Evolutionary conservation across 2,329 filamentous ascomycete genomes (phyloP).

Genomic region (Verticillium alfalfae): DNA sequence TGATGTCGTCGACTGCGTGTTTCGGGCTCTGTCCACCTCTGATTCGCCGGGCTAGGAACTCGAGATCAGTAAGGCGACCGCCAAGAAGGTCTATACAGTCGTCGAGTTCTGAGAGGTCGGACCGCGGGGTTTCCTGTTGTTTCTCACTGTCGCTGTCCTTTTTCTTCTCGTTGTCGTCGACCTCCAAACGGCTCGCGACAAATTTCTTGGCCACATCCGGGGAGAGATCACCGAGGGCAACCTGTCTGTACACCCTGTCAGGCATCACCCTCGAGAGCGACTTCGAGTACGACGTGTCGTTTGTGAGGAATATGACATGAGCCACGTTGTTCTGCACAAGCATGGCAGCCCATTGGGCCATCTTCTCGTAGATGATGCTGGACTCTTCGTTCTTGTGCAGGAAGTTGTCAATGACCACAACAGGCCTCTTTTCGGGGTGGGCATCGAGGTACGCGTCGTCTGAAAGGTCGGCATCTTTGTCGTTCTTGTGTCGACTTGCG

Average conservation of each 20-base stretch:
- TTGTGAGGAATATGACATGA: conserved; percentile 91
- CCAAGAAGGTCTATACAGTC: conserved; percentile 76
- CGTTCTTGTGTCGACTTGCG: conserved; percentile 61
- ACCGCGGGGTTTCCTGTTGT: conserved; percentile 12
- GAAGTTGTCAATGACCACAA: conserved; percentile 91
- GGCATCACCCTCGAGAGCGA: conserved; percentile 81
- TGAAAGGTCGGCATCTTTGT: conserved; percentile 65
- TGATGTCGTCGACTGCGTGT: conserved; percentile 80
- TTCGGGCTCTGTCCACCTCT: conserved; percentile 79
- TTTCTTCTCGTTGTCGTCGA: conserved; percentile 22
- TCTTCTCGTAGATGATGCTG: conserved; percentile 66
- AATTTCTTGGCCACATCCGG: conserved; percentile 84
- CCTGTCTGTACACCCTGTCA: conserved; percentile 82
- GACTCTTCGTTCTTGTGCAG: conserved; percentile 69
- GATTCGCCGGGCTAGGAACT: conserved; percentile 86
- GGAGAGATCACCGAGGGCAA: conserved; percentile 80
- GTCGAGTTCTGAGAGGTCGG: conserved; percentile 67
- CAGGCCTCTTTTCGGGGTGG: conserved; percentile 75
- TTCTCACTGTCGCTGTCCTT: conserved; percentile 15
- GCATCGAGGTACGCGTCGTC: conserved; percentile 88
- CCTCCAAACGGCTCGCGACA: conserved; percentile 75
- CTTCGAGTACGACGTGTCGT: conserved; percentile 84
- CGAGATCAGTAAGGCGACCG: conserved; percentile 89
- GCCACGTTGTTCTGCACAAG: conserved; percentile 84
- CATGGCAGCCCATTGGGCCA: conserved; percentile 84